Base-by-base conservation (phyloP, 164 flowering plant genomes). In the Malania oleifera region DNA sequence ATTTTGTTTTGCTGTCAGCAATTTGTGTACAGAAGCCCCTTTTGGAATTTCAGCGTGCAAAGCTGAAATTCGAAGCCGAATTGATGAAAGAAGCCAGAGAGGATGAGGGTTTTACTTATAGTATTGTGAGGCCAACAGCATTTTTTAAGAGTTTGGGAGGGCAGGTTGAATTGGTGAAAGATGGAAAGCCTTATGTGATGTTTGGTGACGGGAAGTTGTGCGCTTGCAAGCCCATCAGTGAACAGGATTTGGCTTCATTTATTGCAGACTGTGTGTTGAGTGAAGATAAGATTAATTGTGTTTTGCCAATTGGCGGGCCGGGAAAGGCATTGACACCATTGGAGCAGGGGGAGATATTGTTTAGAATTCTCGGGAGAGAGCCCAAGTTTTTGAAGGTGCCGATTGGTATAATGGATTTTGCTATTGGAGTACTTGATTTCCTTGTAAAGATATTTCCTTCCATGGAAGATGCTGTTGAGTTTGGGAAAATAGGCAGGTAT, bases 51-150 rank as follows among this genome's bases (percentile, higher is more conserved):
- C 98, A 92, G 73, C 78, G 88, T 1, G 96, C 96, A 0, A 92
- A 92, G 83, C 73, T 89, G 66, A 92, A 84, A 64, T 79, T 92
- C 34, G 96, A 92, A 72, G 81, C 82, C 10, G 93, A 92, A 47
- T 69, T 92, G 78, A 72, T 73, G 54, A 49, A 75, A 57, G 82
- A 69, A 67, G 81, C 89, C 2, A 78, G 71, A 53, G 57, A 56
- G 35, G 82, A 76, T 43, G 45, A 51, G 20, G 74, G 78, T 20
- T 80, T 92, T 47, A 85, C 77, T 18, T 92, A 85, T 35, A 89
- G 96, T 56, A 92, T 92, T 46, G 96, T 92, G 43, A 84, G 98
- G 68, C 98, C 98, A 26, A 92, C 98, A 2, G 98, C 98, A 39
- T 87, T 92, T 63, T 92, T 89, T 67, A 89, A 92, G 78, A 89